phyloP scores from a whole-genome alignment of 208 protist species.

The Crithidia expoeki region DNA sequence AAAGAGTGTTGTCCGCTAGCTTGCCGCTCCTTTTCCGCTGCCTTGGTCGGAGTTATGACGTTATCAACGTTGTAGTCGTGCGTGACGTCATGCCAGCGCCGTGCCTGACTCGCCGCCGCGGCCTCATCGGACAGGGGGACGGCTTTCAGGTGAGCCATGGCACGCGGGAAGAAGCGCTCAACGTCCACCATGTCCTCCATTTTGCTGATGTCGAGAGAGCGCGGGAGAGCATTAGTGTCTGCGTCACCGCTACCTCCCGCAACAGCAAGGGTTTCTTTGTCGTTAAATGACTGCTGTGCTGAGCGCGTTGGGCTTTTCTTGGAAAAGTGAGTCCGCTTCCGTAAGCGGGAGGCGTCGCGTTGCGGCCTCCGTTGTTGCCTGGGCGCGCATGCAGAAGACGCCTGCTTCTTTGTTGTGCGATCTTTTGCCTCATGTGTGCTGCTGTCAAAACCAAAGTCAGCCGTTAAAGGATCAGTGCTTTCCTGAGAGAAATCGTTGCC shows the following conservation, averaged over 20 bases:
- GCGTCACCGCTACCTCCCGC: not conserved
- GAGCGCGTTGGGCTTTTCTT: not conserved
- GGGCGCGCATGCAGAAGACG: not conserved
- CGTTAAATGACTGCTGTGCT: not conserved
- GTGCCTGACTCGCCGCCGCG: slow-evolving; percentile 35
- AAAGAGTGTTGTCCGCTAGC: slow-evolving; percentile 45
- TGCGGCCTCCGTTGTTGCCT: not conserved
- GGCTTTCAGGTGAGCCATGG: slow-evolving; percentile 71
- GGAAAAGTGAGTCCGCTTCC: not conserved
- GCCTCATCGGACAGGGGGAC: slow-evolving; percentile 26
- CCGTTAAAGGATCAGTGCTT: not conserved
- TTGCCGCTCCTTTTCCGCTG: slow-evolving; percentile 23
- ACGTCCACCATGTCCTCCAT: slow-evolving; percentile 58
- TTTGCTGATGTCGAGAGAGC: slow-evolving; percentile 55
- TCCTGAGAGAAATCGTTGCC: no score
- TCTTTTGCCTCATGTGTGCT: not conserved
- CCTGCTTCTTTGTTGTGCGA: not conserved
- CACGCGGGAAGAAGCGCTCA: slow-evolving; percentile 69
- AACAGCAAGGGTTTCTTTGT: no score
- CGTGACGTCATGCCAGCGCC: slow-evolving; percentile 61
- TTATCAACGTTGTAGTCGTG: slow-evolving; percentile 68
- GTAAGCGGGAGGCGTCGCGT: not conserved
- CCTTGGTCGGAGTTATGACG: slow-evolving; percentile 20
- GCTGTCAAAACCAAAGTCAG: not conserved
- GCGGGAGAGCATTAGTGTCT: slow-evolving; percentile 15